These are phyloP conservation scores for Xylaria bambusicola DNA, from an alignment of 495 filamentous ascomycete species.

Conservation along the genomic window DNA sequence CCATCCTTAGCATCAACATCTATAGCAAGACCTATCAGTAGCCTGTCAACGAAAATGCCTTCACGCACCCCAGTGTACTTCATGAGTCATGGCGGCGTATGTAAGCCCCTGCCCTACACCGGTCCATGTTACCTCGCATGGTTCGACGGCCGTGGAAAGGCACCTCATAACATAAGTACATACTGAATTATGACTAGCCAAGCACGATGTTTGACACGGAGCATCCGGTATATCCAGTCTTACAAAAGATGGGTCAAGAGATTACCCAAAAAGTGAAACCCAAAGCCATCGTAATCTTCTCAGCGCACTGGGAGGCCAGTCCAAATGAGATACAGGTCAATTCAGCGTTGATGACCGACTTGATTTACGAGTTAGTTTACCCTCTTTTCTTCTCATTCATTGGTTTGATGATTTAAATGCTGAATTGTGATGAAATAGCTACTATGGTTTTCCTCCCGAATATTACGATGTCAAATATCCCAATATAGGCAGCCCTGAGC, in stretches of 20 bases:
- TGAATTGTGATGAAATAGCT: conserved; percentile 42
- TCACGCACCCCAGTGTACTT: conserved; percentile 71
- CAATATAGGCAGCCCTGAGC: conserved; percentile 62
- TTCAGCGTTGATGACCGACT: conserved; percentile 63
- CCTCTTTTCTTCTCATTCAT: neutral
- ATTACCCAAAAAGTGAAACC: conserved; percentile 81
- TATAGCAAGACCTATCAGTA: conserved; percentile 3
- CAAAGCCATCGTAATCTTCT: conserved; percentile 82
- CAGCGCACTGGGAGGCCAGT: conserved; percentile 78
- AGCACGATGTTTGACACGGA: conserved; percentile 71
- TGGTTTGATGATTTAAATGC: neutral
- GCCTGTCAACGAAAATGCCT: conserved; percentile 17
- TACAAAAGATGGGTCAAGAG: conserved; percentile 70
- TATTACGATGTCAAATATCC: conserved; percentile 70
- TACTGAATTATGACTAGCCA: conserved; percentile 49
- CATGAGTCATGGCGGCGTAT: conserved; percentile 73
- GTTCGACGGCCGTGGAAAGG: too few relatives aligned
- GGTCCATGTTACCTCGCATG: conserved; percentile 7
- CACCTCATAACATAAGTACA: neutral
- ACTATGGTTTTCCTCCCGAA: conserved; percentile 72
- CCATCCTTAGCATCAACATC: conserved; percentile 20
- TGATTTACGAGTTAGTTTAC: conserved; percentile 74
- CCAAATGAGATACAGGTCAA: conserved; percentile 68
- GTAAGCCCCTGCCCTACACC: conserved; percentile 31
- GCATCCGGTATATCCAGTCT: conserved; percentile 73